These are phyloP conservation scores for Coniferiporia sulphurascens DNA, from an alignment of 1,284 basidiomycete genomes.

Conservation along the genomic window DNA sequence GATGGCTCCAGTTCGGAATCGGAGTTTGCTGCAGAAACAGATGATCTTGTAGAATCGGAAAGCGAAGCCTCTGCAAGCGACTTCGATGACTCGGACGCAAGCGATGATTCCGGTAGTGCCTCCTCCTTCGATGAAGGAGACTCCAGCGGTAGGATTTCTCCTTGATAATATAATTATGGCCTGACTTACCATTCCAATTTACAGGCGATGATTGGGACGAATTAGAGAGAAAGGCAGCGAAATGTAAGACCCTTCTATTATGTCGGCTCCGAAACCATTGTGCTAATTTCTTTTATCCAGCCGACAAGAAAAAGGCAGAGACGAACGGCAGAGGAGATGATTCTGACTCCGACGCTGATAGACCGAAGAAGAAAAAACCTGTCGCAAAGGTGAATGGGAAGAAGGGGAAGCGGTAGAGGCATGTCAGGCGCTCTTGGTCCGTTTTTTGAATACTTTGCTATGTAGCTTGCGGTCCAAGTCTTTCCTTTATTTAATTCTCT, in stretches of 20 bases:
- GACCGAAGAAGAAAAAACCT: conserved; percentile 60
- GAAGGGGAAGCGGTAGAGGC: conserved; percentile 29
- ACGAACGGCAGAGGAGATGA: conserved; percentile 45
- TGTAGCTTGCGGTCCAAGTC: neutral
- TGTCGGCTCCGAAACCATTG: conserved; percentile 1
- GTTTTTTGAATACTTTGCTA: neutral
- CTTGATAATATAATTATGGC: neutral
- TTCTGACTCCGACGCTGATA: conserved; percentile 57
- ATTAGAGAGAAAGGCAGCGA: conserved; percentile 84
- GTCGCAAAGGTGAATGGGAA: conserved; percentile 37
- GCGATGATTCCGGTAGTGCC: conserved; percentile 59
- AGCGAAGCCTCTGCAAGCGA: conserved; percentile 53
- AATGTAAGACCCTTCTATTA: conserved; percentile 45
- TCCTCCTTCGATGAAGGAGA: conserved; percentile 67
- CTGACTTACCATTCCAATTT: conserved; percentile 2
- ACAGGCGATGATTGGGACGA: conserved; percentile 92
- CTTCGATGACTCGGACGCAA: conserved; percentile 58
- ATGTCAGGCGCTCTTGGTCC: neutral
- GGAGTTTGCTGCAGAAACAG: conserved; percentile 70
- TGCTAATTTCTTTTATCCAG: conserved; percentile 31
- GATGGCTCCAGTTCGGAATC: conserved; percentile 72
- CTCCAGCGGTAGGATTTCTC: conserved; percentile 49
- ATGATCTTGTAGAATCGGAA: conserved; percentile 46
- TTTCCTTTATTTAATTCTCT: neutral
- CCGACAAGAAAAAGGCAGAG: conserved; percentile 61